These are phyloP conservation scores for Fraxinus dipetala DNA, from an alignment of 305 asterid species.

Conservation along the genomic window DNA sequence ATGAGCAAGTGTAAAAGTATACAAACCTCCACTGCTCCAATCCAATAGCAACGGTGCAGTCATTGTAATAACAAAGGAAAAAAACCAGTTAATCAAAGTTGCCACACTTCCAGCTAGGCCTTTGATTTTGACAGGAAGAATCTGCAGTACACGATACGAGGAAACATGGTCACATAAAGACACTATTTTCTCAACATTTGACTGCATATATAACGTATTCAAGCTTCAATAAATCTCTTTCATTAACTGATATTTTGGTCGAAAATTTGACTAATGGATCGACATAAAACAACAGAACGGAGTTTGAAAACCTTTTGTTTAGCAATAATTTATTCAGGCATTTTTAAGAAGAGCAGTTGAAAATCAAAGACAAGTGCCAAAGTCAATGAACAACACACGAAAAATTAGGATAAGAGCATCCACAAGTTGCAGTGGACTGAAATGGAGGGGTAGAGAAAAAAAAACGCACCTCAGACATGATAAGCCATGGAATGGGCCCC, in stretches of 20 bases:
- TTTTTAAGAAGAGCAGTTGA: not conserved
- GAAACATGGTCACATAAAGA: not conserved
- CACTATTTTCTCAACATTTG: not conserved
- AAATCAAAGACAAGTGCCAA: not conserved
- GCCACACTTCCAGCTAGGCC: slow-evolving; percentile 86
- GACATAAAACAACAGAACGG: not conserved
- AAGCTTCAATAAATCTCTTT: not conserved
- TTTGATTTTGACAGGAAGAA: slow-evolving; percentile 86
- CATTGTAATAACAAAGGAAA: slow-evolving; percentile 62
- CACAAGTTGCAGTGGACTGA: not conserved
- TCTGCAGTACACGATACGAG: slow-evolving; percentile 35
- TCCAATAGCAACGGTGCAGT: slow-evolving; percentile 74
- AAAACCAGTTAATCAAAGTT: slow-evolving; percentile 68
- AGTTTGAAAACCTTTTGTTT: not conserved
- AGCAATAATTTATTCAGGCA: not conserved
- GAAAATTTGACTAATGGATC: not conserved
- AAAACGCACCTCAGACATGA: slow-evolving; percentile 84
- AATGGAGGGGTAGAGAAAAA: not conserved
- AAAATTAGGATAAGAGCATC: not conserved
- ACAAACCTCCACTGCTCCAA: slow-evolving; percentile 89
- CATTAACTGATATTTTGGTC: not conserved
- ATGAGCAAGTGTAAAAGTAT: not conserved
- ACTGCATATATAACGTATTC: not conserved
- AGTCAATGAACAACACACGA: not conserved
- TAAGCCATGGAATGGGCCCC: slow-evolving; percentile 97